These are phyloP conservation scores for Camelina hispida DNA, from an alignment of 345 rosid genomes.

Conservation along the genomic window DNA sequence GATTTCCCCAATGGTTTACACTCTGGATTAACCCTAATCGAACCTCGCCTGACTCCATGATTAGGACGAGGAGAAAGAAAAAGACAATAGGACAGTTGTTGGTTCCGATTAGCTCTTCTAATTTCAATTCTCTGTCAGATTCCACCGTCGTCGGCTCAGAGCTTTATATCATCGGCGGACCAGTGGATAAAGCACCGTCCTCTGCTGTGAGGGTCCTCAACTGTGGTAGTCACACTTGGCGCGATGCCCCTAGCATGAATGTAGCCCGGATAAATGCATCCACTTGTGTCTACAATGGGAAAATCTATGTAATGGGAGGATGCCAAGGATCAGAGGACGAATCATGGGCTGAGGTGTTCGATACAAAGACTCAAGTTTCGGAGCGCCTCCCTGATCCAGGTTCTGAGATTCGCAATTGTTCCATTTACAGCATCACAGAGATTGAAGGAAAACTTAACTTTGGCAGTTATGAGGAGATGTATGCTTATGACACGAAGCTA, in stretches of 20 bases:
- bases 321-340: neutral
- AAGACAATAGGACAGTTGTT: neutral
- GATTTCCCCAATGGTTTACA: neutral
- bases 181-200: neutral
- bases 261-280: neutral
- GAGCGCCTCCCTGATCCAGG: neutral
- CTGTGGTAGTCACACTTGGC: neutral
- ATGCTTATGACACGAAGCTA: constrained; percentile 12
- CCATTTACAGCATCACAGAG: neutral
- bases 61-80: no score
- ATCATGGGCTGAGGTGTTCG: constrained; percentile 18
- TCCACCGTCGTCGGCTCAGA: neutral
- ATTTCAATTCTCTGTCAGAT: no score
- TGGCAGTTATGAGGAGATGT: neutral
- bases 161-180: constrained; percentile 1
- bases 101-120: neutral
- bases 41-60: no score
- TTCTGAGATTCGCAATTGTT: neutral
- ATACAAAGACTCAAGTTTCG: constrained; percentile 16
- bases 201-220: neutral
- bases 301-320: neutral
- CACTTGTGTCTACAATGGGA: neutral
- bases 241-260: neutral
- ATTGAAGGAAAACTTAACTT: neutral
- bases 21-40: neutral